These are phyloP conservation scores for Ottelia alismoides DNA, from an alignment of 106 monocot genomes.

Conservation along the genomic window DNA sequence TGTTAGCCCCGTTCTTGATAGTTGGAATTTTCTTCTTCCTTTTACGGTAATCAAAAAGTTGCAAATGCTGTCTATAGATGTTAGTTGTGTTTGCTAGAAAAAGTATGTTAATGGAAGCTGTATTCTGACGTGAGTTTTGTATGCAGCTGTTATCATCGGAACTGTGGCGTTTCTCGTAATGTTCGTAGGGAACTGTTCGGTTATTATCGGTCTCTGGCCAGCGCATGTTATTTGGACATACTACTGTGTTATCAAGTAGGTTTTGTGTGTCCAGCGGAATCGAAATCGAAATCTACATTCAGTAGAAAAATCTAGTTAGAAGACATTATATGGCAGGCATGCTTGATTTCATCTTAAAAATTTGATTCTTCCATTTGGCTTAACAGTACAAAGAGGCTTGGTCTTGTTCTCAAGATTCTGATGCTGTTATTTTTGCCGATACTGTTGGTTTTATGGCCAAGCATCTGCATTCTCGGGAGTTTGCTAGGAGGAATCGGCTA, in stretches of 20 bases:
- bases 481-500: constrained; percentile 61
- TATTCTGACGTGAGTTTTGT: background rate
- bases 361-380: background rate
- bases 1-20: no score
- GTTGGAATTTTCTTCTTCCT: no score
- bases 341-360: no score
- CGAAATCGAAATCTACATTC: no score
- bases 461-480: constrained; percentile 48
- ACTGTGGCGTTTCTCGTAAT: constrained; percentile 34
- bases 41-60: no score
- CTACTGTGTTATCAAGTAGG: constrained; percentile 56
- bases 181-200: constrained; percentile 50
- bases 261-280: no score
- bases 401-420: constrained; percentile 43
- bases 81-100: no score
- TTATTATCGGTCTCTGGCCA: constrained; percentile 84
- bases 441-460: constrained; percentile 44
- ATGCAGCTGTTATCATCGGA: constrained; percentile 56
- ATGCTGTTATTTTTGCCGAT: constrained; percentile 35
- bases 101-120: no score
- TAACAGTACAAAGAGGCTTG: constrained; percentile 65
- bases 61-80: no score
- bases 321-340: no score
- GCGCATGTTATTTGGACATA: constrained; percentile 86
- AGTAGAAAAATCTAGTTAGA: no score